Percentiles rank a stretch among this genome's conserved stretches.
These are phyloP conservation scores for Phoma sp. DNA, from an alignment of 2,329 filamentous ascomycete species.

Conservation along the genomic window DNA sequence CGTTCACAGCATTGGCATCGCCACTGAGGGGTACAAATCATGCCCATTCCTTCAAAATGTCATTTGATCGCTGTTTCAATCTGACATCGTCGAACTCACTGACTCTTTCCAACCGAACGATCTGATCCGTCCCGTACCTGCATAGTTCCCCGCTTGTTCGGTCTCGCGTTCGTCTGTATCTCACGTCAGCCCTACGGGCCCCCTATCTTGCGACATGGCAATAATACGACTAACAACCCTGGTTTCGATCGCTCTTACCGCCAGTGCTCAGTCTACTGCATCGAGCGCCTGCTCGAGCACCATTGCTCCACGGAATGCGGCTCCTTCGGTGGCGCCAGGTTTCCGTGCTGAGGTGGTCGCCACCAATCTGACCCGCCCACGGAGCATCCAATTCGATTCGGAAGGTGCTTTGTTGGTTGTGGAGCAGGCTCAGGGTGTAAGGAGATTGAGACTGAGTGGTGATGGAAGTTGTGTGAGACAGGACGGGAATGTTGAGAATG, in stretches of 20 bases:
- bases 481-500: slow-evolving; percentile 27
- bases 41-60: slow-evolving; percentile 8
- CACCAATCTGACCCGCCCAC: slow-evolving; percentile 52
- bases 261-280: slow-evolving; percentile 30
- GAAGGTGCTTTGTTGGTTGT: slow-evolving; percentile 58
- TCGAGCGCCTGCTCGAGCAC: slow-evolving; percentile 42
- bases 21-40: slow-evolving; percentile 27
- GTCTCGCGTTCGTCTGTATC: slow-evolving; percentile 1
- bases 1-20: slow-evolving; percentile 16
- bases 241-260: slow-evolving; percentile 29
- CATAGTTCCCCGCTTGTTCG: slow-evolving; percentile 11
- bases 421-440: slow-evolving; percentile 51
- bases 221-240: slow-evolving; percentile 37
- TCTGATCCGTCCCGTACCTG: slow-evolving; percentile 15
- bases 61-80: slow-evolving; percentile 1
- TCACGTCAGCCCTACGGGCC: slow-evolving; percentile 23
- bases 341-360: slow-evolving; percentile 55
- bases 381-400: slow-evolving; percentile 56
- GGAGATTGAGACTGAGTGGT: slow-evolving; percentile 45
- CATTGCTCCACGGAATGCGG: slow-evolving; percentile 46
- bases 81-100: background rate
- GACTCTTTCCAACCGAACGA: slow-evolving; percentile 1
- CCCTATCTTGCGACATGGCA: slow-evolving; percentile 21
- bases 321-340: slow-evolving; percentile 52
- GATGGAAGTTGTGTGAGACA: slow-evolving; percentile 40